Conservation (phyloP, 352 stramenopile genomes). For the Globisporangium middletonii region DNA sequence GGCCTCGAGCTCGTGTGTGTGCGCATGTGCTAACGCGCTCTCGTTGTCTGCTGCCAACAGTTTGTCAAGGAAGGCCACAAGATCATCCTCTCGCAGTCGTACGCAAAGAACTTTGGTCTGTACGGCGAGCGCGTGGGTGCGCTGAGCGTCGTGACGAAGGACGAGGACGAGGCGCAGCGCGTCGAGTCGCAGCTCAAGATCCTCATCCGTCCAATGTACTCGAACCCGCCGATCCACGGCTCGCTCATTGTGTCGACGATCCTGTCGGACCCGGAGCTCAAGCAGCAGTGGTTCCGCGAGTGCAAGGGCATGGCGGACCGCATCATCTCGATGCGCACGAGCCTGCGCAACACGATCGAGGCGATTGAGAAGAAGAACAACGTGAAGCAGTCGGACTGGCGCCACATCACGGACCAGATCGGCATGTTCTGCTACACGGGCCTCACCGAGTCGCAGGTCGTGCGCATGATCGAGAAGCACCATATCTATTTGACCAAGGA, state of each 20-base stretch:
- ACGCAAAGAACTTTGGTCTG: conserved; percentile 99
- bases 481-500: conserved; percentile 99
- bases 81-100: conserved; percentile 96
- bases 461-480: conserved; percentile 92
- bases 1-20: neutral
- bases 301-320: conserved; percentile 95
- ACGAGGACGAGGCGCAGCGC: conserved; percentile 93
- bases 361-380: conserved; percentile 71
- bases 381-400: conserved; percentile 88
- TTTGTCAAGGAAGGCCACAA: conserved; percentile 99
- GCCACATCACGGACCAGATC: conserved; percentile 98
- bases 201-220: conserved; percentile 99
- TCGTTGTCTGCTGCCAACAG: conserved; percentile 7
- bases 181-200: conserved; percentile 98
- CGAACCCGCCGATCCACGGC: conserved; percentile 98
- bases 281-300: conserved; percentile 92
- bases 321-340: conserved; percentile 93
- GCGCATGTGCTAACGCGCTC: neutral
- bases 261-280: conserved; percentile 90
- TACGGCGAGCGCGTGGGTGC: conserved; percentile 98
- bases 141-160: conserved; percentile 92
- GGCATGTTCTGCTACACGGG: conserved; percentile 99
- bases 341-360: conserved; percentile 78
- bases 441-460: conserved; percentile 92
- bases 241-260: conserved; percentile 97